Percentiles rank a stretch among this genome's conserved stretches.
phyloP scores from a whole-genome alignment of 345 rosid genomes.

The Carallia pectinifolia region DNA sequence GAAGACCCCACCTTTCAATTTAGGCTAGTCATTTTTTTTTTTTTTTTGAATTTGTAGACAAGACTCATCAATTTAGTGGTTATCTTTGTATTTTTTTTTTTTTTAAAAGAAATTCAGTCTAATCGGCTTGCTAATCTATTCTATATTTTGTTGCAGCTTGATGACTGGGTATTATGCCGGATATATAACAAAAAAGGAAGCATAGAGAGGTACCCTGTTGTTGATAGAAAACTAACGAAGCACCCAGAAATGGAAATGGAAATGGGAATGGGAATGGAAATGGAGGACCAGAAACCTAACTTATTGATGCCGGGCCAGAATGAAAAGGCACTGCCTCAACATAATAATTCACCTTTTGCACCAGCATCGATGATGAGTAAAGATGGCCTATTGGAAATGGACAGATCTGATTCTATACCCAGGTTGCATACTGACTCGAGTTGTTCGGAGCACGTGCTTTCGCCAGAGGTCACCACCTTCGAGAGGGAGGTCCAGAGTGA shows the following conservation, averaged over 20 bases:
- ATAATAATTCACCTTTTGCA: neutral
- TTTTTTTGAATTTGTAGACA: too few species aligned
- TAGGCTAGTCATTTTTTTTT: too few species aligned
- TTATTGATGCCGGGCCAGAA: conserved; percentile 11
- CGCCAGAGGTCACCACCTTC: conserved; percentile 46
- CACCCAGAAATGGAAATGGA: conserved; percentile 10
- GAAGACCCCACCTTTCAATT: too few species aligned
- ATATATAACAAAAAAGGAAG: conserved; percentile 84
- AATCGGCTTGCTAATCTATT: neutral
- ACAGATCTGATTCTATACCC: conserved; percentile 54
- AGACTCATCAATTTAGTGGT: neutral
- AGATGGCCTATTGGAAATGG: conserved; percentile 23
- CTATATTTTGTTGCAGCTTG: conserved; percentile 49
- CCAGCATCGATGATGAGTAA: too few species aligned
- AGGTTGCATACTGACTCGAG: conserved; percentile 60
- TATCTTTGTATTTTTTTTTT: neutral
- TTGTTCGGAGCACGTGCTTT: conserved; percentile 62
- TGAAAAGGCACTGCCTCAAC: conserved; percentile 1
- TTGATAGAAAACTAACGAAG: conserved; percentile 20
- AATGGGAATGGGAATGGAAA: neutral
- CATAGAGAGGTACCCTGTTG: conserved; percentile 43
- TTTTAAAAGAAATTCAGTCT: neutral
- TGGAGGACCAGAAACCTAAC: conserved; percentile 42
- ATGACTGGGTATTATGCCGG: conserved; percentile 83
- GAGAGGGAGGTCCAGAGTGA: conserved; percentile 63